These are phyloP conservation scores for Lotus japonicus DNA, from an alignment of 306 rosid species.

Conservation along the genomic window DNA sequence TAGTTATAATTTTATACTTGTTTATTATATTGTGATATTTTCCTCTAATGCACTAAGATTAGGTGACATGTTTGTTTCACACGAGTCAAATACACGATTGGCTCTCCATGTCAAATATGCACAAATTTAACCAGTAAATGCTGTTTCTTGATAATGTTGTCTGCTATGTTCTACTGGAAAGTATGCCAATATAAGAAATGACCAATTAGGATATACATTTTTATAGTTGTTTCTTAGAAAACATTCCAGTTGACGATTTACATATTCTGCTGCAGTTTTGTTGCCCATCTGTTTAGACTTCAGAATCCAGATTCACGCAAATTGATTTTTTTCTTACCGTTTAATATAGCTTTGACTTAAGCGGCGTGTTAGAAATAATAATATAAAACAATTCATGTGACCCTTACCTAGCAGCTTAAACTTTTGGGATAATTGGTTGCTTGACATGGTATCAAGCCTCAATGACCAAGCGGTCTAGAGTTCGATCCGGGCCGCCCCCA, in stretches of 20 bases:
- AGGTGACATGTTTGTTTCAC: neutral
- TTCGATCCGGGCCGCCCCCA: too few species aligned
- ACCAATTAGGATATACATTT: neutral
- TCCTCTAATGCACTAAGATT: constrained; percentile 5
- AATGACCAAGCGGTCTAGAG: too few species aligned
- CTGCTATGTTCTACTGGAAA: neutral
- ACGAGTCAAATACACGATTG: neutral
- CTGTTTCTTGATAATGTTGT: neutral
- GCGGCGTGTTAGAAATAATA: too few species aligned
- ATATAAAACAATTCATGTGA: too few species aligned
- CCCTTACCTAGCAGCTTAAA: too few species aligned
- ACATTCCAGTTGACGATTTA: neutral
- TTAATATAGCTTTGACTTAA: neutral
- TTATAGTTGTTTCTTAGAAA: neutral
- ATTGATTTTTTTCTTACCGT: neutral
- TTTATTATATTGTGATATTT: neutral
- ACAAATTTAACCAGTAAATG: neutral
- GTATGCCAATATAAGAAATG: neutral
- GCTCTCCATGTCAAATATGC: constrained; percentile 2
- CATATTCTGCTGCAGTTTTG: neutral
- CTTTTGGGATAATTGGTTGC: too few species aligned
- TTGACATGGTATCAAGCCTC: too few species aligned
- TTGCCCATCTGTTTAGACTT: neutral
- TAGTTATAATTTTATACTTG: neutral
- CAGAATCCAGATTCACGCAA: constrained; percentile 6